Base-by-base conservation (phyloP, 345 rosid genomes). In the Eucalyptus virginea region DNA sequence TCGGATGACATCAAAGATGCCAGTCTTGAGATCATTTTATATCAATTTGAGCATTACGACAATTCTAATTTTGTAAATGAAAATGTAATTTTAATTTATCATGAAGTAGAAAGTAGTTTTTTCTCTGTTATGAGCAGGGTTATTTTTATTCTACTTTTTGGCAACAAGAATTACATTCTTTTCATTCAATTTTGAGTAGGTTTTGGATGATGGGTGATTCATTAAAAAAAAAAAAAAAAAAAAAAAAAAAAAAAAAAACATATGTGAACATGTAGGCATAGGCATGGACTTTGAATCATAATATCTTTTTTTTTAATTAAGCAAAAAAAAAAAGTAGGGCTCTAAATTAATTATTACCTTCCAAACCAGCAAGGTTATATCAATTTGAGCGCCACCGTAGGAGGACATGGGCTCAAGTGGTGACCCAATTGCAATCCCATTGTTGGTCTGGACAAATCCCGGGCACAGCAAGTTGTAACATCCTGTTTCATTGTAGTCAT, bases 381-480 rank as follows among this genome's bases (percentile, higher is more conserved):
- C 51, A 49, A 14, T 49, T 49, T 49, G 51, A 49, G 51, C 18
- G 18, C 51, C 51, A 49, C 51, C 51, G 18, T 49, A 49, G 18
- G 51, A 49, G 51, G 51, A 49, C 18, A 94, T 94, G 45, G 56
- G 56, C 56, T 7, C 56, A 51, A 51, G 56, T 51, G 98, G 98
- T 81, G 99, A 98, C 88, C 99, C 99, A 23, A 98, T 97, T 16
- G 99, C 99, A 65, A 98, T 93, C 92, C 92, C 89, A 28, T 90
- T 94, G 90, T 96, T 95, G 45, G 99, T 98, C 90, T 98, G 99
- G 34, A 98, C 96, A 65, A 98, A 98, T 32, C 99, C 99, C 6
- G 99, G 96, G 90, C 99, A 98, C 11, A 97, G 88, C 93, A 97
- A 92, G 93, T 98, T 97, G 92, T 98, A 98, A 94, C 99, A 98